These are phyloP conservation scores for Trichophyton rubrum DNA, from an alignment of 2,329 filamentous ascomycete genomes.

Conservation along the genomic window DNA sequence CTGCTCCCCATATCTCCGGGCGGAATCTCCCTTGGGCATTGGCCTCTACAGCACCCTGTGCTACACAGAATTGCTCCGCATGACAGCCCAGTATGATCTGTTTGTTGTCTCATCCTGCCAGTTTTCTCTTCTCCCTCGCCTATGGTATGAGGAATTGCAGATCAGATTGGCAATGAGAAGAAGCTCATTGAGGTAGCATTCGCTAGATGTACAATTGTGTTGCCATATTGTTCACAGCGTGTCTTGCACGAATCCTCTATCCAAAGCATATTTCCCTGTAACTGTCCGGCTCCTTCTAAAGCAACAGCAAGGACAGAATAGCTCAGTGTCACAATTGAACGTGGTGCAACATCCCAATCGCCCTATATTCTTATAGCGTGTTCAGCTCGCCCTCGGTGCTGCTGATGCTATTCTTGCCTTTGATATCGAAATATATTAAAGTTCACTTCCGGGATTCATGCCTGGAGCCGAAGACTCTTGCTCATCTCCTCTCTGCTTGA, in stretches of 20 bases:
- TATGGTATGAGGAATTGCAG: not conserved
- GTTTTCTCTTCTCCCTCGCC: not conserved
- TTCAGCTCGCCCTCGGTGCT: not conserved
- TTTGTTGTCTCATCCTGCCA: not conserved
- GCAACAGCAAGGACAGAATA: not conserved
- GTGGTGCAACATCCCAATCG: not conserved
- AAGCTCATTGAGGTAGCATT: not conserved
- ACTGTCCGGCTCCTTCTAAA: not conserved
- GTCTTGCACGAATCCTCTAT: not conserved
- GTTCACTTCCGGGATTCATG: not conserved
- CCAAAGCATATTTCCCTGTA: not conserved
- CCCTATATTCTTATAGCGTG: not conserved
- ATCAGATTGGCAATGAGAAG: not conserved
- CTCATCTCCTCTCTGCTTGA: not conserved
- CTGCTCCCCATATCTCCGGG: not conserved
- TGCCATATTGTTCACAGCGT: not conserved
- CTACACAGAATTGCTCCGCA: not conserved
- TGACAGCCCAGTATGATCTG: conserved; percentile 4
- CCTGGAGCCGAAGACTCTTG: not conserved
- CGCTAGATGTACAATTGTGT: not conserved
- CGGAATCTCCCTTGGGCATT: not conserved
- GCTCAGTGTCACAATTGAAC: not conserved
- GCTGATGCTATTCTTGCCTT: not conserved
- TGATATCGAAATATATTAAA: not conserved
- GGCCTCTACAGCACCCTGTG: not conserved